A percentile compares a stretch with the other conserved stretches of the same genome.
These are phyloP conservation scores for Aspergillus brasiliensis DNA, from an alignment of 2,329 filamentous ascomycete genomes.

Conservation along the genomic window DNA sequence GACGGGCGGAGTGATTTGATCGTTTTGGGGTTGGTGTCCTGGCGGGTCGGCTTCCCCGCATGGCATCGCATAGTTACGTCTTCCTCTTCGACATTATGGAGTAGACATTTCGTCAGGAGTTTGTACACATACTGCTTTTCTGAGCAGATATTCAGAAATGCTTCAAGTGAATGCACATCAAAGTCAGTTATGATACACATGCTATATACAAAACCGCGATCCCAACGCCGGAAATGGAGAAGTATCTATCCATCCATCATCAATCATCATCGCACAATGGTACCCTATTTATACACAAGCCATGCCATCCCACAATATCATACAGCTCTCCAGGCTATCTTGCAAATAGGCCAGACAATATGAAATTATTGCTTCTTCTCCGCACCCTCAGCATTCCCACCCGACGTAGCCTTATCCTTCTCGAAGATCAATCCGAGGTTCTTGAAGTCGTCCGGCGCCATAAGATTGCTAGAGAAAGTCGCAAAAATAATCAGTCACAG, in stretches of 20 bases:
- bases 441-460: slow-evolving; percentile 93
- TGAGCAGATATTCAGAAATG: too few relatives aligned
- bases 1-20: background rate
- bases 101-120: background rate
- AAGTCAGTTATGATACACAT: background rate
- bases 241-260: background rate
- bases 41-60: slow-evolving; percentile 22
- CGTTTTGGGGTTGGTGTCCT: slow-evolving; percentile 5
- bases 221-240: slow-evolving; percentile 5
- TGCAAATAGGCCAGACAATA: background rate
- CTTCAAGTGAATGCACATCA: background rate
- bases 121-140: background rate
- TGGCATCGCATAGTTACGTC: background rate
- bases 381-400: background rate
- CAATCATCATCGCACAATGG: background rate
- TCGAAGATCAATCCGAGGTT: slow-evolving; percentile 79
- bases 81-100: background rate
- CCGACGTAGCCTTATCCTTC: slow-evolving; percentile 24
- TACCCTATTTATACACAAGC: background rate
- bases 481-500: background rate
- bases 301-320: slow-evolving; percentile 7
- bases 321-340: background rate
- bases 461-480: slow-evolving; percentile 69
- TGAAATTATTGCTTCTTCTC: background rate
- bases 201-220: background rate